Percentiles rank a stretch among this genome's conserved stretches.
phyloP scores from a whole-genome alignment of 495 filamentous ascomycete species.

The Chaetomidium leptoderma region DNA sequence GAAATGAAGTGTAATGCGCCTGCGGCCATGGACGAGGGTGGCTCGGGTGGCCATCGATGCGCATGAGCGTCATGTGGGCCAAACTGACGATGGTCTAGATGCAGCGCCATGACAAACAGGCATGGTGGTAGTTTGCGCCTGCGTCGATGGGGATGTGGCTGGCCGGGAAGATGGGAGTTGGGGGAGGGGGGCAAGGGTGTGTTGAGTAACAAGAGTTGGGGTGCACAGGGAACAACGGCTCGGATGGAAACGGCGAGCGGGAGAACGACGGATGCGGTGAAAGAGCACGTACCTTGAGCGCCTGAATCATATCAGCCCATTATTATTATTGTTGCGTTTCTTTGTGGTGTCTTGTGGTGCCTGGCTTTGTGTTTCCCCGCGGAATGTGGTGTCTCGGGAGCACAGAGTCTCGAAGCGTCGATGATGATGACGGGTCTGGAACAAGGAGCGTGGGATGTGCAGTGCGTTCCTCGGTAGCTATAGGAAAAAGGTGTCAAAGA shows the following conservation, averaged over 20 bases:
- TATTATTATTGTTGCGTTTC: constrained; percentile 17
- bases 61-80: constrained; percentile 18
- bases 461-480: neutral
- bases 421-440: neutral
- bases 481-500: neutral
- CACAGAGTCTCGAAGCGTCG: constrained; percentile 5
- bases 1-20: constrained; percentile 29
- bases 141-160: constrained; percentile 2
- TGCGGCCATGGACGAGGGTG: constrained; percentile 18
- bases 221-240: no score
- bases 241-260: neutral
- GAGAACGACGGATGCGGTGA: constrained; percentile 16
- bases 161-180: neutral
- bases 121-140: constrained; percentile 27
- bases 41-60: constrained; percentile 25
- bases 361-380: neutral
- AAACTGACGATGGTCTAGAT: constrained; percentile 22
- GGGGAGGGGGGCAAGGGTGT: neutral
- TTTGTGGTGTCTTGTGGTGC: neutral
- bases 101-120: constrained; percentile 31
- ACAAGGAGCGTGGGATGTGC: neutral
- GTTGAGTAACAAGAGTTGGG: neutral
- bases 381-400: neutral
- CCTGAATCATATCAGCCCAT: constrained; percentile 32
- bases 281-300: constrained; percentile 28